Evolutionary conservation across 345 rosid species (phyloP).

Genomic region (Lagerstroemia speciosa): DNA sequence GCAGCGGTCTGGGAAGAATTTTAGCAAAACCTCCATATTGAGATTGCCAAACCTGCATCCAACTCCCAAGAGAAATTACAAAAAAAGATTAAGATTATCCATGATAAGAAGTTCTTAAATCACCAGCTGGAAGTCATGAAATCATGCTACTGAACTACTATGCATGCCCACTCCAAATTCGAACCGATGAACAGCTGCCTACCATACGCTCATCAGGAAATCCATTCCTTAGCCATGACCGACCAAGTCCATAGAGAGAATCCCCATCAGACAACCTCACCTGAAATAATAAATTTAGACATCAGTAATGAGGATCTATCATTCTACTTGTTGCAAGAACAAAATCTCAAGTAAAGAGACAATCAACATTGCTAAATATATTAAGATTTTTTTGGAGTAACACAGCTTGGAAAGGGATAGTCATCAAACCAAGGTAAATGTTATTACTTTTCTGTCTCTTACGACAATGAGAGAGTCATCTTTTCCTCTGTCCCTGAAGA

Average conservation of each 20-base stretch:
- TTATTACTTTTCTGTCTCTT: slow-evolving; percentile 64
- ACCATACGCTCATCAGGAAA: slow-evolving; percentile 65
- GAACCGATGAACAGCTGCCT: not conserved
- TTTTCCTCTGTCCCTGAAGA: slow-evolving; percentile 31
- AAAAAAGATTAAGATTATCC: slow-evolving; percentile 2
- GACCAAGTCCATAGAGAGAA: slow-evolving; percentile 76
- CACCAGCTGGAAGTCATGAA: not conserved
- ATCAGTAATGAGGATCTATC: not conserved
- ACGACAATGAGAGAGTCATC: slow-evolving; percentile 39
- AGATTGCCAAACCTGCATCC: slow-evolving; percentile 32
- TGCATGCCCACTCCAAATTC: not conserved
- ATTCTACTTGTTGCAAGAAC: not conserved
- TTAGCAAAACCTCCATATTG: slow-evolving; percentile 39
- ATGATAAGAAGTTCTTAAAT: not conserved
- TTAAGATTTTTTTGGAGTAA: not conserved
- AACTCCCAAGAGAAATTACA: not conserved
- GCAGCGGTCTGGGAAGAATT: slow-evolving; percentile 71
- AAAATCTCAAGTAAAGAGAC: not conserved
- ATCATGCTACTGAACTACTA: not conserved
- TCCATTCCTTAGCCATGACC: slow-evolving; percentile 92
- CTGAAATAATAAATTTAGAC: slow-evolving; percentile 26
- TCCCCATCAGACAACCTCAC: slow-evolving; percentile 61
- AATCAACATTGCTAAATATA: not conserved
- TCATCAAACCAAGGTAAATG: slow-evolving; percentile 1
- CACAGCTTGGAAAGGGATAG: not conserved